Evolutionary conservation across 2,329 filamentous ascomycete species (phyloP), one percentile per base, ranked within the genome.

Genomic region (Diaporthe caulivora): DNA sequence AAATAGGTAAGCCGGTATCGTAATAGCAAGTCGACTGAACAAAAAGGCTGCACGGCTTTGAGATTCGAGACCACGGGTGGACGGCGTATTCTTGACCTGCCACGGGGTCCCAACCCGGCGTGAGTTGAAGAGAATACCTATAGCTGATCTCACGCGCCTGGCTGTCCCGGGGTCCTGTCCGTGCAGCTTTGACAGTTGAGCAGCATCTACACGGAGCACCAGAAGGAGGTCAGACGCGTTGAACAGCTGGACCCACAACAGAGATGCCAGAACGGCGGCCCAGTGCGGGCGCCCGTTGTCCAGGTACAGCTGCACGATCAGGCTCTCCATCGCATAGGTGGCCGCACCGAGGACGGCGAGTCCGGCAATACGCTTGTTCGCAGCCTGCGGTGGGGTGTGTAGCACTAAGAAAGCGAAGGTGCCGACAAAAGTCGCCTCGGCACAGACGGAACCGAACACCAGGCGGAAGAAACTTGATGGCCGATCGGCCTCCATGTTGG

Each of bases 231-330:
- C 51, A 26, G 51, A 54, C 24, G 51, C 51, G 26, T 54, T 54
- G 51, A 54, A 15, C 24, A 54, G 26, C 26, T 54, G 51, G 51
- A 54, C 51, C 51, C 51, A 54, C 51, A 54, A 26, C 51, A 54
- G 51, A 24, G 51, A 17, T 8, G 31, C 51, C 24, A 54, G 51
- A 31, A 54, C 26, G 15, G 51, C 51, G 1, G 51, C 51, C 51
- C 51, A 54, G 7, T 54, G 51, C 24, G 51, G 51, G 13, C 51
- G 51, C 24, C 51, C 51, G 51, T 21, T 54, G 7, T 18, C 26
- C 51, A 54, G 15, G 51, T 26, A 54, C 51, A 31, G 15, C 51
- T 54, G 24, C 26, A 54, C 51, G 5, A 54, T 54, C 51, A 54
- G 51, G 13, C 51, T 54, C 51, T 54, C 51, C 51, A 54, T 31